Evolutionary conservation across 345 rosid genomes (phyloP), one percentile per base, ranked within the genome.

Genomic region (Salix koriyanagi): DNA sequence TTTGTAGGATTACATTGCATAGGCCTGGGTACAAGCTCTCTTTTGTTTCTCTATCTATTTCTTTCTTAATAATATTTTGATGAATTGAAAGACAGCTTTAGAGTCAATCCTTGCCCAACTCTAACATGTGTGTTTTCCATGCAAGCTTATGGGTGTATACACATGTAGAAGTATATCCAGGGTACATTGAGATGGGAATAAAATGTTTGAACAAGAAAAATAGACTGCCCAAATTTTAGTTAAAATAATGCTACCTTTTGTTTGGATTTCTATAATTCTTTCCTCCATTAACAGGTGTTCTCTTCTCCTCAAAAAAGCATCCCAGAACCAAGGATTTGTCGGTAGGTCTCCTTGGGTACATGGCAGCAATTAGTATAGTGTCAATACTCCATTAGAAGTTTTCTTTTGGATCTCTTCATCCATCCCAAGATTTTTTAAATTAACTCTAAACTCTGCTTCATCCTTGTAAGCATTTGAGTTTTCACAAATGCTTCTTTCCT

Each of bases 301-400:
- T 90, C 70, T 92, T 92, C 84, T 84, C 94, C 83, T 81, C 94
- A 10, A 91, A 91, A 83, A 92, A 90, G 74, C 97, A 92, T 88
- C 83, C 85, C 30, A 85, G 91, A 79, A 92, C 95, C 73, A 90
- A 86, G 83, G 95, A 92, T 77, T 77, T 90, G 65, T 79, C 90
- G 78, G 97, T 92, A 87, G 34, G 92, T 80, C 14, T 54, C 30
- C 13, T 52, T 15, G 21, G 32, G 68, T 52, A 34, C 71, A 62
- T 75, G 67, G 67, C 65, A 64, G 32, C 21, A 42, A 9, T 42
- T 8, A 5, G 5, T 26, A 56, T 65, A 36, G 26, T 72, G 68
- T 56, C 48, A 30, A 65, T 19, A 41, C 41, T 69, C 34, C 18
- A 62, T 23, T 21, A 23, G 23, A 52, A 44, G 50, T 67, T 50